Conservation (phyloP, 1,139 yeast genomes). For the Pichia sp. region DNA sequence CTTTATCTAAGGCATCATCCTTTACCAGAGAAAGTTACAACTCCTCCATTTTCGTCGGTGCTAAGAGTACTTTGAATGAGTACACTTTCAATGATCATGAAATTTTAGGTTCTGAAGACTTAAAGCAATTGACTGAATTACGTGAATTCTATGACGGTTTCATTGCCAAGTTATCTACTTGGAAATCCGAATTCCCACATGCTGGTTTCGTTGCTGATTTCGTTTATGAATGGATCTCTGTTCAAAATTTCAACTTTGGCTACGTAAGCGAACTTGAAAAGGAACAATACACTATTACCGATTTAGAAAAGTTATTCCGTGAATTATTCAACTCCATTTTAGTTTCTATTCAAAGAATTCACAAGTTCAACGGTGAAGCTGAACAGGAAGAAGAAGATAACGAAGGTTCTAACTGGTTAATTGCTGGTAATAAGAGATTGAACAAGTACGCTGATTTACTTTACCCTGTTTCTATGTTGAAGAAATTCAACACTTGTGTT, state of each 20-base stretch:
- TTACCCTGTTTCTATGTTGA: constrained; percentile 31
- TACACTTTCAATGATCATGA: constrained; percentile 1
- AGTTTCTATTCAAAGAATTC: constrained; percentile 63
- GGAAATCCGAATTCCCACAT: constrained; percentile 34
- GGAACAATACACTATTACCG: constrained; percentile 33
- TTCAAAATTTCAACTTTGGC: constrained; percentile 25
- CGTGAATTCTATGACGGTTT: constrained; percentile 24
- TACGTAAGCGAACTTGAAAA: constrained; percentile 31
- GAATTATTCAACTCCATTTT: constrained; percentile 60
- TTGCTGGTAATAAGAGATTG: constrained; percentile 45
- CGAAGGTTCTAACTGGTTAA: constrained; percentile 68
- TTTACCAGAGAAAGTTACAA: constrained; percentile 15
- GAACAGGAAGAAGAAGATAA: constrained; percentile 16
- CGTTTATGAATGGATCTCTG: constrained; percentile 40
- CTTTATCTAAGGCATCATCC: constrained; percentile 31
- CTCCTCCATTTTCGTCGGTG: constrained; percentile 18
- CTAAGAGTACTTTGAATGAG: constrained; percentile 9
- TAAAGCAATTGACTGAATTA: constrained; percentile 11
- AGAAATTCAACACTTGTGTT: constrained; percentile 37
- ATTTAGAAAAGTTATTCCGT: constrained; percentile 48
- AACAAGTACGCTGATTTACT: constrained; percentile 39
- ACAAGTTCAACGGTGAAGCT: constrained; percentile 35
- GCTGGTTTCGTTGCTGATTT: constrained; percentile 48
- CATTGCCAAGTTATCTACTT: constrained; percentile 24
- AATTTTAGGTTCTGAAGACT: constrained; percentile 17